These are phyloP conservation scores for Linderniella brevidens DNA, from an alignment of 257 asterid species.

Conservation along the genomic window DNA sequence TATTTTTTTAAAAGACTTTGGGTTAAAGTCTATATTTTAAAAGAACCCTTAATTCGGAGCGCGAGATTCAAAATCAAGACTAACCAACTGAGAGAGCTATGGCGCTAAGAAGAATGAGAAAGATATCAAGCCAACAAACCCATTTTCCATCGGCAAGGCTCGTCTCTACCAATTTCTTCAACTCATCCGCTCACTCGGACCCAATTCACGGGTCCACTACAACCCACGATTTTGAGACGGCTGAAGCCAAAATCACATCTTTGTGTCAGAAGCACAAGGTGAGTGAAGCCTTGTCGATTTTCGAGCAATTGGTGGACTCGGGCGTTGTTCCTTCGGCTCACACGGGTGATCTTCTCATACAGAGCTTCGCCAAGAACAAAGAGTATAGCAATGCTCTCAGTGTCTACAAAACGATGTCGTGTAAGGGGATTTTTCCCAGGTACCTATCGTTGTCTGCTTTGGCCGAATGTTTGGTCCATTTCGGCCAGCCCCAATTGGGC, in stretches of 20 bases:
- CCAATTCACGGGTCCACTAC: conserved; percentile 4
- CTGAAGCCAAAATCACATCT: conserved; percentile 30
- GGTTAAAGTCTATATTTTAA: too few relatives aligned
- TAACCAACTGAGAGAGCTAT: background rate
- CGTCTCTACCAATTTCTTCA: conserved; percentile 8
- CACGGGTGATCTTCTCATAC: conserved; percentile 26
- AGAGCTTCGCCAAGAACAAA: conserved; percentile 37
- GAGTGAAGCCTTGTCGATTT: conserved; percentile 16
- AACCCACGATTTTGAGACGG: conserved; percentile 9
- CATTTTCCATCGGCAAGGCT: conserved; percentile 9
- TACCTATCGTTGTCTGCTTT: conserved; percentile 38
- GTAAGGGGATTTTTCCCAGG: conserved; percentile 15
- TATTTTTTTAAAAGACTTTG: too few relatives aligned
- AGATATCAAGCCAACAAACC: conserved; percentile 10
- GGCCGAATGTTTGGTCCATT: conserved; percentile 34
- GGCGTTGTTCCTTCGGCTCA: conserved; percentile 30
- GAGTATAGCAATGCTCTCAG: conserved; percentile 24
- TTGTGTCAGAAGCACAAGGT: conserved; percentile 25
- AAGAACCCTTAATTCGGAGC: too few relatives aligned
- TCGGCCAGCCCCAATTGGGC: conserved; percentile 22
- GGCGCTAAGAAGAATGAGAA: conserved; percentile 10
- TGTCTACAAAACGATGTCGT: conserved; percentile 26
- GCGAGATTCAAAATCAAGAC: too few relatives aligned
- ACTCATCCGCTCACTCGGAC: conserved; percentile 10
- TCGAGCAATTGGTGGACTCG: conserved; percentile 23